Percentiles rank a stretch among this genome's conserved stretches.
These are phyloP conservation scores for Psilocybe azurescens DNA, from an alignment of 768 basidiomycete genomes.

Conservation along the genomic window DNA sequence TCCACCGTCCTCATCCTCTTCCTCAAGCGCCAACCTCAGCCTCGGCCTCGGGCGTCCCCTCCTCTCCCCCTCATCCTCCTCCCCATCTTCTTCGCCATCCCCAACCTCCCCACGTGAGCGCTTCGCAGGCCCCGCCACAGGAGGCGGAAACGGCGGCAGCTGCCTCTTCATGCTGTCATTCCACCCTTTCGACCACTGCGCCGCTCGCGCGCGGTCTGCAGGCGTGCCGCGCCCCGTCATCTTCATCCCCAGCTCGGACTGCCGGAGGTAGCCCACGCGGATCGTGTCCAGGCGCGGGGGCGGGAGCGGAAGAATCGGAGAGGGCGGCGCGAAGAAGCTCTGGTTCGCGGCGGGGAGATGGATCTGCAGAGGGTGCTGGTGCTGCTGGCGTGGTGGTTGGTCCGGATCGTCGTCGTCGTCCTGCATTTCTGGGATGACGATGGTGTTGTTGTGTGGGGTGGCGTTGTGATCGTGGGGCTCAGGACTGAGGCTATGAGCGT, in stretches of 20 bases:
- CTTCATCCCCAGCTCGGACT: slow-evolving; percentile 31
- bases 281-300: slow-evolving; percentile 39
- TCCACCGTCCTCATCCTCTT: slow-evolving; percentile 3
- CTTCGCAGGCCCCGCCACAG: not conserved
- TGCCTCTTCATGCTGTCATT: not conserved
- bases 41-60: slow-evolving; percentile 10
- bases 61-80: not conserved
- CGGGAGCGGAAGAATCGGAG: slow-evolving; percentile 37
- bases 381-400: slow-evolving; percentile 13
- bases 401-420: slow-evolving; percentile 2
- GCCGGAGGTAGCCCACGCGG: slow-evolving; percentile 31
- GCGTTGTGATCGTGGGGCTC: not conserved
- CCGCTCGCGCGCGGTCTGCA: slow-evolving; percentile 31
- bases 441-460: not conserved
- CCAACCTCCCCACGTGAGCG: too few relatives aligned
- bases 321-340: slow-evolving; percentile 15
- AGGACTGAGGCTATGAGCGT: not conserved
- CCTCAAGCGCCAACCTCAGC: slow-evolving; percentile 1
- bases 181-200: slow-evolving; percentile 32
- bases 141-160: too few relatives aligned
- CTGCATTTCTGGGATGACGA: not conserved
- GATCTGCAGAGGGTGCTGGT: slow-evolving; percentile 21
- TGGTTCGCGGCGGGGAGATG: slow-evolving; percentile 18
- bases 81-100: not conserved
- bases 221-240: slow-evolving; percentile 41